Percentiles rank a stretch among this genome's conserved stretches.
These are phyloP conservation scores for Mallotus japonicus DNA, from an alignment of 441 rosid genomes.

Conservation along the genomic window DNA sequence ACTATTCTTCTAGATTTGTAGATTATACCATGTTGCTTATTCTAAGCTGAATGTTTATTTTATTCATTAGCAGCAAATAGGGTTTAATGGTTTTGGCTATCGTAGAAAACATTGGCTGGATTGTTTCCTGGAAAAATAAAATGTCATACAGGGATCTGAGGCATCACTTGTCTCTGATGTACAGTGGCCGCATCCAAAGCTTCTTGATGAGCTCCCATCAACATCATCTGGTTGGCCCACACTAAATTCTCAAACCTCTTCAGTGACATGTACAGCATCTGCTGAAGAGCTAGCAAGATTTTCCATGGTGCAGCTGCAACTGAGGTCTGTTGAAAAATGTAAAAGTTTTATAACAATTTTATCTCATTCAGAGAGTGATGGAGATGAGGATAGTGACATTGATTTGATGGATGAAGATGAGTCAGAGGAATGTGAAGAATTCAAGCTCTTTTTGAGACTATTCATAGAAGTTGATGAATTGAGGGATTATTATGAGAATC, in stretches of 20 bases:
- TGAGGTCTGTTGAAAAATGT: slow-evolving; percentile 42
- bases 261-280: slow-evolving; percentile 20
- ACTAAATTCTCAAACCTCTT: slow-evolving; percentile 25
- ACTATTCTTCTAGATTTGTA: neutral
- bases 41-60: too few relatives aligned
- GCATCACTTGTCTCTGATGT: too few relatives aligned
- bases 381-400: slow-evolving; percentile 21
- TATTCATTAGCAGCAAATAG: too few relatives aligned
- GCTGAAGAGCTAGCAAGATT: slow-evolving; percentile 36
- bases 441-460: slow-evolving; percentile 36
- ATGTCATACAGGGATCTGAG: slow-evolving; percentile 30
- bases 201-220: slow-evolving; percentile 14
- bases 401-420: slow-evolving; percentile 25
- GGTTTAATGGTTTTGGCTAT: too few relatives aligned
- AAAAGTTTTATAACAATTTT: slow-evolving; percentile 32
- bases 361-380: slow-evolving; percentile 26
- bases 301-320: slow-evolving; percentile 37
- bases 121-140: slow-evolving; percentile 7
- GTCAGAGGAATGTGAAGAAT: slow-evolving; percentile 32
- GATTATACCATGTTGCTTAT: too few relatives aligned
- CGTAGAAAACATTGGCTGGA: too few relatives aligned
- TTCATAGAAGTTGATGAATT: slow-evolving; percentile 43
- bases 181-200: slow-evolving; percentile 24
- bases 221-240: slow-evolving; percentile 33
- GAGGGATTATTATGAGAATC: slow-evolving; percentile 51